phyloP scores from a whole-genome alignment of 2,329 filamentous ascomycete genomes.

The Lecanosticta acicola region DNA sequence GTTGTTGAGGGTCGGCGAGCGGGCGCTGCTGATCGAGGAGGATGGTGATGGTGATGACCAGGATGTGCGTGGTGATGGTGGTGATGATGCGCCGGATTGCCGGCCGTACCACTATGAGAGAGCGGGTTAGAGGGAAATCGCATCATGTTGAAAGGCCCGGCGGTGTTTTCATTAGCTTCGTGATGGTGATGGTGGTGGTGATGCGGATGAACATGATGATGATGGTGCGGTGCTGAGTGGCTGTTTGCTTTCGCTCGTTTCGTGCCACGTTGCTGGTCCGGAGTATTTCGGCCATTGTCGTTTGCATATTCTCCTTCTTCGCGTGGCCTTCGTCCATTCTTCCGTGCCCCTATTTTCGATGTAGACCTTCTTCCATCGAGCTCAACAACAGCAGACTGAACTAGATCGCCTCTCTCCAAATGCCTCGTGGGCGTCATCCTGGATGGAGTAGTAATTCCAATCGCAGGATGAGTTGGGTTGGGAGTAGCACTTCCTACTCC shows the following conservation, averaged over 20 bases:
- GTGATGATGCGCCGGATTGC: constrained; percentile 22
- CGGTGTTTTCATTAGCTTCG: constrained; percentile 23
- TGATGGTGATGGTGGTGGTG: constrained; percentile 38
- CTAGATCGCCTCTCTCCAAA: constrained; percentile 26
- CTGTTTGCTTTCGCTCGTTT: constrained; percentile 54
- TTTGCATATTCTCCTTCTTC: constrained; percentile 66
- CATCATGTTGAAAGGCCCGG: constrained; percentile 29
- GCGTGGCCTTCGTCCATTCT: constrained; percentile 62
- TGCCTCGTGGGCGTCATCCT: constrained; percentile 30
- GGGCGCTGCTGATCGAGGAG: constrained; percentile 30
- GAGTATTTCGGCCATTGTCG: constrained; percentile 32
- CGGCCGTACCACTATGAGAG: constrained; percentile 6
- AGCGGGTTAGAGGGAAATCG: constrained; percentile 25
- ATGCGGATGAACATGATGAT: constrained; percentile 51
- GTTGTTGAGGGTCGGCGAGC: constrained; percentile 60
- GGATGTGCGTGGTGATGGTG: constrained; percentile 35
- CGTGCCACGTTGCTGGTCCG: constrained; percentile 51
- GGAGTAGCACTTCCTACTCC: constrained; percentile 54
- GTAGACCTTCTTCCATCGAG: constrained; percentile 36
- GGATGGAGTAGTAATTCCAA: constrained; percentile 51
- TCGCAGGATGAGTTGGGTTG: constrained; percentile 42
- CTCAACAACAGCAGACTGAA: constrained; percentile 26
- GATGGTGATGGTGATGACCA: constrained; percentile 35
- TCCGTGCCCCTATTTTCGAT: constrained; percentile 37
- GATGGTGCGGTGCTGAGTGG: constrained; percentile 53